Evolutionary conservation across 495 filamentous ascomycete species (phyloP), one percentile per base, ranked within the genome.

Genomic region (Chaetomidium leptoderma): DNA sequence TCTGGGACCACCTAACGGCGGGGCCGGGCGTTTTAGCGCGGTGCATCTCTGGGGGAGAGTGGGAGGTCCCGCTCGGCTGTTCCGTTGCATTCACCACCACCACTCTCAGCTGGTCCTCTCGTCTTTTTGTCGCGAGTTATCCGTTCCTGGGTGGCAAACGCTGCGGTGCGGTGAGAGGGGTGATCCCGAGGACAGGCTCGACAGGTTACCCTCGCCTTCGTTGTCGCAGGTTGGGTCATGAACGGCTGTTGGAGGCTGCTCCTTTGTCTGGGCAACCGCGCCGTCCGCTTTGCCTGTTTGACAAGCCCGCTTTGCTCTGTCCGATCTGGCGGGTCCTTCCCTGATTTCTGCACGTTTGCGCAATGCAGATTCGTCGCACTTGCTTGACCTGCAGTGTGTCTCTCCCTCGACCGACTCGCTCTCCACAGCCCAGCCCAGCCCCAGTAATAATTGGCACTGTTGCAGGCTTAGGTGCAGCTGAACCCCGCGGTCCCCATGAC

Each of bases 401-500:
- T 33, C 32, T 33, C 32, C 6, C 32, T 21, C 4, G 33, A 3
- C 47, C 17, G 17, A n/a, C 29, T 13, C 3, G 17, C 17, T 3
- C 9, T 36, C 6, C 26, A 13, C 36, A 29, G 23, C 24, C 0
- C 23, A 39, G 11, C 16, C n/a, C 16, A 19, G 16, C 26, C 19
- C 23, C 24, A 23, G 16, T 10, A 35, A 45, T n/a, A 6, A 33
- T 33, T 4, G 5, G 21, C 30, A 16, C n/a, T n/a, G n/a, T n/a
- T n/a, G n/a, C n/a, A n/a, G n/a, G 8, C 30, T 6, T 4, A n/a
- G n/a, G n/a, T 29, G 35, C 49, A 30, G 36, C 29, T 43, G 37
- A 29, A 29, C 37, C 29, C 52, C 19, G 49, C 35, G 42, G 53
- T 39, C 19, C 46, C 17, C 55, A 55, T 49, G 55, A 49, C 55